These are phyloP conservation scores for Aureobasidium musti DNA, from an alignment of 2,329 filamentous ascomycete species.

Conservation along the genomic window DNA sequence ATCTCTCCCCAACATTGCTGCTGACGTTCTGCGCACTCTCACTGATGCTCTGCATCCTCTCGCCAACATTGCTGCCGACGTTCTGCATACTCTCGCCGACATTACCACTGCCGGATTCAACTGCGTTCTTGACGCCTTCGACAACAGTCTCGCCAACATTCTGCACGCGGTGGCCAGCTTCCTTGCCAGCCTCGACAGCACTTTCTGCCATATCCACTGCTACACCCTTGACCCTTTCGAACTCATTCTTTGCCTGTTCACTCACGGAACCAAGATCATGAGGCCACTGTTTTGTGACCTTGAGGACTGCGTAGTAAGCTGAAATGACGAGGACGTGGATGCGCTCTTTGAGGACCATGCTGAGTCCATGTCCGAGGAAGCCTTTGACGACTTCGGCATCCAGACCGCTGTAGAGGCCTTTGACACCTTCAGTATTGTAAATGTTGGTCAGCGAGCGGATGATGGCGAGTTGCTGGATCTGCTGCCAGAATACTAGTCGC, in stretches of 20 bases:
- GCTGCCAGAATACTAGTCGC: constrained; percentile 34
- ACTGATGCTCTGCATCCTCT: constrained; percentile 33
- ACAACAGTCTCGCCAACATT: constrained; percentile 33
- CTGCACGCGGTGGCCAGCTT: constrained; percentile 41
- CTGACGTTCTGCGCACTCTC: neutral
- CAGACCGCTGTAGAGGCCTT: constrained; percentile 73
- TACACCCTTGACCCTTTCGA: constrained; percentile 28
- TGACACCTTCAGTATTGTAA: constrained; percentile 60
- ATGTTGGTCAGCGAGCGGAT: constrained; percentile 39
- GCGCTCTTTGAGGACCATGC: constrained; percentile 81
- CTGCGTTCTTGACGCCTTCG: constrained; percentile 26
- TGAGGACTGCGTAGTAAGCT: constrained; percentile 67
- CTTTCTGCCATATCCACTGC: constrained; percentile 17
- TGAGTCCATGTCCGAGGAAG: constrained; percentile 82
- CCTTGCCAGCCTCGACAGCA: constrained; percentile 33
- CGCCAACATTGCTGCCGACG: constrained; percentile 36
- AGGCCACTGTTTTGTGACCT: constrained; percentile 47
- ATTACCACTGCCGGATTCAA: neutral
- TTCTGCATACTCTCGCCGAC: neutral
- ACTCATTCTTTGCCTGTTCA: constrained; percentile 31
- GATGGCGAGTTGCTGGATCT: constrained; percentile 38
- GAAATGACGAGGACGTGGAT: constrained; percentile 72
- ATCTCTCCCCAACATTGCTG: neutral
- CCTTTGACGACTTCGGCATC: constrained; percentile 76
- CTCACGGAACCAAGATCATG: constrained; percentile 42